Evolutionary conservation across 1,139 yeast genomes (phyloP).

Genomic region (Taphrina betulina): DNA sequence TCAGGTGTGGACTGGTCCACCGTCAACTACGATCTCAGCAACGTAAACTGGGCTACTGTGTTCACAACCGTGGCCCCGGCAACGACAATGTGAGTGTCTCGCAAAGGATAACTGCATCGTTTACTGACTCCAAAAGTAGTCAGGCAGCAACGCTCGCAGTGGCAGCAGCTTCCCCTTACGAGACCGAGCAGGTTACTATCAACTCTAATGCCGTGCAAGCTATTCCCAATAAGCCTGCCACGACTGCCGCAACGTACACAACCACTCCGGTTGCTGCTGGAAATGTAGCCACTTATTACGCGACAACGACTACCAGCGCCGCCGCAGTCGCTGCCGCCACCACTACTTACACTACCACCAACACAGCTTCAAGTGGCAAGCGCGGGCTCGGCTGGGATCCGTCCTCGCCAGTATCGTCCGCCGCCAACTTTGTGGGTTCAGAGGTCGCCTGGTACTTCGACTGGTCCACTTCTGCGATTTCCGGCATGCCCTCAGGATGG

Average conservation of each 20-base stretch:
- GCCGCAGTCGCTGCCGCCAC: conserved; percentile 1
- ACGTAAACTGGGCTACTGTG: conserved; percentile 20
- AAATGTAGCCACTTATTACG: not conserved
- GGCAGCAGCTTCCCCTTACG: conserved; percentile 25
- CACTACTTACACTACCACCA: not conserved
- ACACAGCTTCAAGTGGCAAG: conserved; percentile 4
- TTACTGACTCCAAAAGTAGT: no score
- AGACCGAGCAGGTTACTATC: conserved; percentile 4
- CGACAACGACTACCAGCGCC: not conserved
- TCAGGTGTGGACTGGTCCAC: conserved; percentile 26
- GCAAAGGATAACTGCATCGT: no score
- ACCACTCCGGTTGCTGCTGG: conserved; percentile 4
- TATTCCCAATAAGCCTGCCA: not conserved
- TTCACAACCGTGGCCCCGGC: conserved; percentile 4
- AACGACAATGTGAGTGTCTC: no score
- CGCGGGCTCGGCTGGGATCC: conserved; percentile 32
- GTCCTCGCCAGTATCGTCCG: conserved; percentile 2
- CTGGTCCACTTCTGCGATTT: conserved; percentile 25
- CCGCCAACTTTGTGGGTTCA: conserved; percentile 5
- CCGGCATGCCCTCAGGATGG: conserved; percentile 25
- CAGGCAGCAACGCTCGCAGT: no score
- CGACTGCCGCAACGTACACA: not conserved
- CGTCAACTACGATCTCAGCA: conserved; percentile 21
- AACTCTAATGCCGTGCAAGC: not conserved
- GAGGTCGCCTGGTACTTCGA: conserved; percentile 30